Evolutionary conservation across 768 basidiomycete species (phyloP), one percentile per base, ranked within the genome.

Genomic region (Tylopilus subfusipes): DNA sequence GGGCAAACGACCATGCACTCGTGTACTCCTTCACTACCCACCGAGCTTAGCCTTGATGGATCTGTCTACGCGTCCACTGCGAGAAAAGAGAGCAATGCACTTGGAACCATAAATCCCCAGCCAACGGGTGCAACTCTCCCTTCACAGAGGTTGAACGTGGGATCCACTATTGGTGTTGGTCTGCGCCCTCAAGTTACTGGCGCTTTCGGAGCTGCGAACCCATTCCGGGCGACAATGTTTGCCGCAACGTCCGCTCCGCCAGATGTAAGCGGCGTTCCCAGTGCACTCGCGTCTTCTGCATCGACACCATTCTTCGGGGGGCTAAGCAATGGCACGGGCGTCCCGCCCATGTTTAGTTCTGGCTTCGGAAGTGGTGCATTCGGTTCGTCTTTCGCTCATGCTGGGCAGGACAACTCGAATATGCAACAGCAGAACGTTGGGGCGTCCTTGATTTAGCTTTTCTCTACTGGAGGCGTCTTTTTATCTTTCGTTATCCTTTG

Each of bases 151-250:
- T 10, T 38, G 43, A 61, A 61, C 13, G 65, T 57, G 42, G 63
- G 58, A 44, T 53, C 58, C 25, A 68, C 72, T 0, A 54, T 78
- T n/a, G 82, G 82, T 25, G 72, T 75, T 36, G 67, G 65, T 19
- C 72, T 86, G 29, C 73, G 84, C 45, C 82, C 84, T 14, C 85
- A 87, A 62, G 76, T 79, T 58, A 87, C 84, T 21, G 85, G 85
- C 3, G 54, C 70, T 44, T 66, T 73, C 14, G 76, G 76, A 7
- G 72, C 63, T 19, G 80, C 80, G 4, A 86, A 85, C 55, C 84
- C 84, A n/a, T 86, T 86, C 69, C 78, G 84, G 48, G 79, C 81
- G 12, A 84, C 84, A 3, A 83, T 83, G 81, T 76, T 80, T 50
- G 65, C 76, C 31, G 59, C 75, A 6, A 62, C 65, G 9, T 65